Conservation (phyloP, 2,329 filamentous ascomycete genomes). For the Colletotrichum godetiae region DNA sequence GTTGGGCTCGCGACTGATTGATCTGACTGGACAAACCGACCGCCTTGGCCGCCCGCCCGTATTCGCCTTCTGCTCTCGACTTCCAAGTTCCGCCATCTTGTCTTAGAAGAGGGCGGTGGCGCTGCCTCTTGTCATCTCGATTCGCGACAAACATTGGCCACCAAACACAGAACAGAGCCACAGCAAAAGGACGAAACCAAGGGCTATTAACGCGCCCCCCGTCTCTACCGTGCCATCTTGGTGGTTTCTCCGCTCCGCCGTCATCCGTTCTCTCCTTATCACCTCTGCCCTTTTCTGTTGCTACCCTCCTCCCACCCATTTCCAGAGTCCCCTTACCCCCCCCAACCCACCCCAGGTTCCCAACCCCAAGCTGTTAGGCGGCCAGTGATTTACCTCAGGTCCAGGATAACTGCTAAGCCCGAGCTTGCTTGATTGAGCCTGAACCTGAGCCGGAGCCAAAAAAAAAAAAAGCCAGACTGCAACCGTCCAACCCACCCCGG, state of each 20-base stretch:
- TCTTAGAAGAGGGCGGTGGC: constrained; percentile 28
- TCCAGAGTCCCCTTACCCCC: not conserved
- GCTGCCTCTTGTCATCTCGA: constrained; percentile 24
- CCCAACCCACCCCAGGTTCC: too few species aligned
- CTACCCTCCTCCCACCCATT: not conserved
- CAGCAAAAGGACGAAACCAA: not conserved
- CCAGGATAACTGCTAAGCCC: not conserved
- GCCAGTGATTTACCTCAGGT: not conserved
- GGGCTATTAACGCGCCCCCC: not conserved
- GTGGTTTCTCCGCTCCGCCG: constrained; percentile 22
- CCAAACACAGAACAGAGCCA: not conserved
- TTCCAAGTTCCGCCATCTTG: constrained; percentile 16
- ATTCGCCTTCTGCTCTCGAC: constrained; percentile 1
- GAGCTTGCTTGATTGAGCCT: not conserved
- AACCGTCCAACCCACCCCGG: constrained; percentile 6
- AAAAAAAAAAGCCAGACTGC: constrained; percentile 1
- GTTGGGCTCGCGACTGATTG: not conserved
- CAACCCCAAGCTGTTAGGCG: not conserved
- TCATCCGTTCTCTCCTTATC: constrained; percentile 29
- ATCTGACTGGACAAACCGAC: not conserved
- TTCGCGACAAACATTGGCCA: constrained; percentile 26
- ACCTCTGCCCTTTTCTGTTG: constrained; percentile 1
- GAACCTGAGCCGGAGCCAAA: not conserved
- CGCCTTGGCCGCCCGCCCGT: constrained; percentile 2
- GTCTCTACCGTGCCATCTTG: not conserved